Base-by-base conservation (phyloP, 2,329 filamentous ascomycete genomes). In the Colletotrichum neosansevieriae region DNA sequence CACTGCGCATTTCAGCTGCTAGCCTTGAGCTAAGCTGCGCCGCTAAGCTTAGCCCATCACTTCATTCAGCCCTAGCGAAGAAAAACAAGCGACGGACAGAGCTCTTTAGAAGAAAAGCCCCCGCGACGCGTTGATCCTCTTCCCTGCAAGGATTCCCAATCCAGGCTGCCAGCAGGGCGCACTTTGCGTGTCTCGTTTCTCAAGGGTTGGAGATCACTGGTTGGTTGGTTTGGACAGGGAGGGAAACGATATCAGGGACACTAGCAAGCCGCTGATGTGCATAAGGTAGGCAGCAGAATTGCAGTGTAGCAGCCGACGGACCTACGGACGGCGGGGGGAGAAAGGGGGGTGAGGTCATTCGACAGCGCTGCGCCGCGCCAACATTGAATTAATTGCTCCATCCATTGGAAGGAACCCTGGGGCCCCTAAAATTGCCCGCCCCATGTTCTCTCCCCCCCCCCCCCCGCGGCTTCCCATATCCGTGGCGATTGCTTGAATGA, bases 201-300 rank as follows among this genome's bases (percentile, higher is more conserved):
- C 9, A 12, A 13, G 34, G 34, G 12, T 38, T 38, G 34, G 34
- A 38, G 34, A 38, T 12, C 3, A 13, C 3, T 13, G 34, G 34
- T 38, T 38, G 34, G 34, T 38, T 38, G 34, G 34, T 38, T 36
- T 36, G 3, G 2, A 1, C 7, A 2, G 15, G n/a, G 21, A 24
- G 21, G 21, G 21, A 3, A 24, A n/a, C n/a, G n/a, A 10, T 34
- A 34, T 21, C 47, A 51, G 24, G 36, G 51, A 42, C 11, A 21
- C 29, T 12, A 50, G 4, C 36, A 40, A 36, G 53, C 34, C 53
- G 53, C 53, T 32, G 49, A 32, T 51, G 15, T 51, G 49, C 49
- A 12, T 24, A n/a, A n/a, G n/a, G n/a, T n/a, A 57, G 54, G 54
- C 54, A 57, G 54, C 38, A 42, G 40, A 42, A 57, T 57, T 57